Conservation (phyloP, 139 green algal species). For the Chlamydomonas asymmetrica region DNA sequence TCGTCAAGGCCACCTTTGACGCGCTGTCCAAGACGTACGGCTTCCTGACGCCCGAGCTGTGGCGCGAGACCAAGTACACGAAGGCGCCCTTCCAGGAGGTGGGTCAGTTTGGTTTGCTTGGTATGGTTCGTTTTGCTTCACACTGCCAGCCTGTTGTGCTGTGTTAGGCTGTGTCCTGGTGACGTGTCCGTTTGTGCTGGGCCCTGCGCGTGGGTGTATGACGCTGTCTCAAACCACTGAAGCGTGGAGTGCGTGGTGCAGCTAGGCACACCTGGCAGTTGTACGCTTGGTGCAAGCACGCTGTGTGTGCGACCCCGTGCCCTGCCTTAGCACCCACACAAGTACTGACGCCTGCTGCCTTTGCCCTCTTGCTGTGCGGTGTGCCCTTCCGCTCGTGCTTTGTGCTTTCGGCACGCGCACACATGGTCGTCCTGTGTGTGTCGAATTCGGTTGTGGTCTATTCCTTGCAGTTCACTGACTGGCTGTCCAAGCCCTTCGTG, state of each 20-base stretch:
- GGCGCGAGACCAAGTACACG: constrained; percentile 91
- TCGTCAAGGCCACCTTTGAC: constrained; percentile 85
- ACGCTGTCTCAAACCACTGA: not conserved
- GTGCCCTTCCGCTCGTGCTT: too few species aligned
- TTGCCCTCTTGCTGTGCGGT: too few species aligned
- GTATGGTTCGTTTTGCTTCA: not conserved
- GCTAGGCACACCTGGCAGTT: not conserved
- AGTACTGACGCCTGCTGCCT: too few species aligned
- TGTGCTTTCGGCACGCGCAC: too few species aligned
- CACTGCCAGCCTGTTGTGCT: too few species aligned
- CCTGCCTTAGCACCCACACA: not conserved
- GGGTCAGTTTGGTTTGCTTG: not conserved
- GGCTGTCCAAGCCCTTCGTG: constrained; percentile 78
- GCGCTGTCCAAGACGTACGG: constrained; percentile 82
- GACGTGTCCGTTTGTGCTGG: not conserved
- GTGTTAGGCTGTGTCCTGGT: not conserved
- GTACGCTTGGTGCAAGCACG: not conserved
- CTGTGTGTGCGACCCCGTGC: not conserved
- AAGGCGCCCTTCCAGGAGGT: constrained; percentile 92
- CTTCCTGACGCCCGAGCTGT: constrained; percentile 98
- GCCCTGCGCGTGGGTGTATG: not conserved
- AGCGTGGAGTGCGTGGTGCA: not conserved
- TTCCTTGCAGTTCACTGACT: constrained; percentile 49
- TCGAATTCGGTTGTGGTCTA: not conserved
- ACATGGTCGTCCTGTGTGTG: not conserved